Evolutionary conservation across 176 grass and related monocot species (phyloP), one percentile per base, ranked within the genome.

Genomic region (Echinochloa phyllopogon): DNA sequence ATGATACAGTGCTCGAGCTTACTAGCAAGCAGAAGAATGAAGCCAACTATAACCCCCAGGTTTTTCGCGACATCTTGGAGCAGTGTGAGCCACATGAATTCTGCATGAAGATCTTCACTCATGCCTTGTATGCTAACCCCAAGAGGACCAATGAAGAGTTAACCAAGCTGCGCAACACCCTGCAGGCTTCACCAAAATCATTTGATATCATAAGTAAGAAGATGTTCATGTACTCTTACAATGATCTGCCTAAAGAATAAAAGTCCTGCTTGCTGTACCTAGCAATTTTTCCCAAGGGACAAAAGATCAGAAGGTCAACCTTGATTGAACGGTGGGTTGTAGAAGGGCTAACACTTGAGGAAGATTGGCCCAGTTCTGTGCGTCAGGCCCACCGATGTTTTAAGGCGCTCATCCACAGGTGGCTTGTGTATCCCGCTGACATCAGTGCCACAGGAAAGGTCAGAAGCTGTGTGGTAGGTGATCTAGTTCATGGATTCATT

Each of bases 181-280:
- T 66, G 0, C 2, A 52, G 42, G 25, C 0, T 20, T 50, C 12
- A 0, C 9, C 43, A 47, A 50, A 44, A 43, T 37, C 59, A 50
- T 17, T 71, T 0, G 8, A 0, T 15, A 38, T 1, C n/a, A 10
- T 20, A 6, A 25, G 48, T 20, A 52, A 42, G 62, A 33, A 24
- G 37, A 59, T 73, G 39, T 6, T 85, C n/a, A 36, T 6, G 33
- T 41, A 13, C 12, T 50, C 71, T 0, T 77, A 73, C 42, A 27
- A 24, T 8, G 38, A 77, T 63, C 20, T 85, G 15, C 38, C 71
- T 33, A 23, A 23, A 20, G 39, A 43, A 5, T 75, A 65, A 36
- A 29, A 67, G 58, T 23, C 49, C 0, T 85, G 72, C 64, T 76
- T 64, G n/a, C 3, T 71, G 13, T 68, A 84, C 62, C 82, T 75